These are phyloP conservation scores for Paramecium sexaurelia DNA, from an alignment of 73 alveolate genomes.

Conservation along the genomic window DNA sequence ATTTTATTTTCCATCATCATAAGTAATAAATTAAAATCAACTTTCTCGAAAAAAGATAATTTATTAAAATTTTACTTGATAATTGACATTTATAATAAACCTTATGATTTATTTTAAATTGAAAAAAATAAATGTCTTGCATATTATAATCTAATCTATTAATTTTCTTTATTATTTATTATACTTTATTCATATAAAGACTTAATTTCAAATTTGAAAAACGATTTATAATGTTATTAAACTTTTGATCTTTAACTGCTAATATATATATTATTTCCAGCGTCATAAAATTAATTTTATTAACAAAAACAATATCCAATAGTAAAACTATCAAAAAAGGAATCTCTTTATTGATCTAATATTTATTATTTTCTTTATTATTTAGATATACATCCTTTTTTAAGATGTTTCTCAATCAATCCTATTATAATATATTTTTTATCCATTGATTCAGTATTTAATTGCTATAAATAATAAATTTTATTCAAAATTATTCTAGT, in stretches of 20 bases:
- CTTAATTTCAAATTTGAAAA: neutral
- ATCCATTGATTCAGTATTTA: neutral
- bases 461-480: neutral
- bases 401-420: neutral
- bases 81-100: neutral
- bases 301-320: constrained; percentile 5
- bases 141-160: neutral
- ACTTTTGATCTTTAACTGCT: neutral
- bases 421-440: neutral
- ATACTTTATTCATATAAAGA: neutral
- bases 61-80: neutral
- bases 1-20: neutral
- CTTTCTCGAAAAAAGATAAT: neutral
- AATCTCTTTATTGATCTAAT: neutral
- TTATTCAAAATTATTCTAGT: neutral
- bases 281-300: neutral
- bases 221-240: neutral
- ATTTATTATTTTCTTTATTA: neutral
- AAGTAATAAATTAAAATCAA: neutral
- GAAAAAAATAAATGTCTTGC: neutral
- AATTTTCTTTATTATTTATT: neutral
- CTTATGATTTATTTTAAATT: neutral
- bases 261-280: neutral
- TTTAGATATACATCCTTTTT: neutral
- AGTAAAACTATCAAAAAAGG: neutral